Conservation (phyloP, 148 eudicot genomes). For the Fagopyrum homotropicum region DNA sequence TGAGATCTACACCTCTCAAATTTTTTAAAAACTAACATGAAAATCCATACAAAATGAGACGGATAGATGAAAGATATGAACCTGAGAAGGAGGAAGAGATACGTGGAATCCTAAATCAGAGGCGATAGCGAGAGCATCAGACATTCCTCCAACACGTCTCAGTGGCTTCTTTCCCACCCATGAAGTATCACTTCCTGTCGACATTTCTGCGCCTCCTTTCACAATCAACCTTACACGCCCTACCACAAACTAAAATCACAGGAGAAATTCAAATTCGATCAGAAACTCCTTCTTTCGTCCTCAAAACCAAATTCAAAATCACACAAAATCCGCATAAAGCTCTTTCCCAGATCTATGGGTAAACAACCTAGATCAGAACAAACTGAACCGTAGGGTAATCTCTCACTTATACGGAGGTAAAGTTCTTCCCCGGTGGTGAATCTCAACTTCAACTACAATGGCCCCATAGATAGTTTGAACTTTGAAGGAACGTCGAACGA, state of each 20-base stretch:
- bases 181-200: slow-evolving; percentile 41
- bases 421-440: background rate
- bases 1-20: slow-evolving; percentile 11
- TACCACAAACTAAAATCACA: background rate
- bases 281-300: background rate
- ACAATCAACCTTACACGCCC: background rate
- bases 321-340: background rate
- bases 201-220: slow-evolving; percentile 26
- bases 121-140: slow-evolving; percentile 67
- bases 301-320: background rate
- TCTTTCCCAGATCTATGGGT: background rate
- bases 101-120: slow-evolving; percentile 54
- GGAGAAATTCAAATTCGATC: background rate
- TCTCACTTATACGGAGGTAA: background rate
- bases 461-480: slow-evolving; percentile 5
- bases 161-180: slow-evolving; percentile 70
- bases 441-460: background rate
- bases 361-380: background rate
- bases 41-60: background rate
- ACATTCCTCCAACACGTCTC: slow-evolving; percentile 61
- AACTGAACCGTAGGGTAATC: background rate
- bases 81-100: slow-evolving; percentile 45
- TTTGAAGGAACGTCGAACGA: background rate
- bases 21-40: background rate
- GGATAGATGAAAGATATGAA: slow-evolving; percentile 12